These are phyloP conservation scores for Hypoxylon fragiforme DNA, from an alignment of 495 filamentous ascomycete species.

Conservation along the genomic window DNA sequence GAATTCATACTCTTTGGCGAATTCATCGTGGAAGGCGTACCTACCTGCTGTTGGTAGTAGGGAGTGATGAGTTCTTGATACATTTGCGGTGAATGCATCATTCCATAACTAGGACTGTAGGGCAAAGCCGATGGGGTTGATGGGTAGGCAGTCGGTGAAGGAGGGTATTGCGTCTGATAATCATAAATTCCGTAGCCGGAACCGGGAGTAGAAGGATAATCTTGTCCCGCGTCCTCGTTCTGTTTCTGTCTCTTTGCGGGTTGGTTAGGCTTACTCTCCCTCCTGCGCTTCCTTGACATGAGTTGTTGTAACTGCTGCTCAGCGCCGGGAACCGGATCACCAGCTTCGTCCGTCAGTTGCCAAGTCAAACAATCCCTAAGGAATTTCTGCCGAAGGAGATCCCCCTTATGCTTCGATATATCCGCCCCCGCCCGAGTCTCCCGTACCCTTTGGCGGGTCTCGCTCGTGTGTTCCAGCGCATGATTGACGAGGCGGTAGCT, in stretches of 20 bases:
- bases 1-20: too few species aligned
- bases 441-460: constrained; percentile 24
- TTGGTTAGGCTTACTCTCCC: too few species aligned
- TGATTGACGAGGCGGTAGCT: constrained; percentile 31
- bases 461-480: constrained; percentile 31
- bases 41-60: too few species aligned
- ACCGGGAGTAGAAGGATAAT: too few species aligned
- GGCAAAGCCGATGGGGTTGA: neutral
- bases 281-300: neutral
- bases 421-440: constrained; percentile 37
- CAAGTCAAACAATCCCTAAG: constrained; percentile 9
- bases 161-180: neutral
- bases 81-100: too few species aligned
- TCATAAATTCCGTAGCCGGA: neutral
- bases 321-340: constrained; percentile 13
- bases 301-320: neutral
- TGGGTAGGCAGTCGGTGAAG: neutral
- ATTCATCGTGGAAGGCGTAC: too few species aligned
- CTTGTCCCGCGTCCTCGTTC: neutral
- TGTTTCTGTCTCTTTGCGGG: neutral
- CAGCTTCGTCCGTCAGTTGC: constrained; percentile 22
- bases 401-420: constrained; percentile 44
- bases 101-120: neutral
- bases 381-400: constrained; percentile 30
- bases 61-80: too few species aligned